Percentiles rank a stretch among this genome's conserved stretches.
Evolutionary conservation across 805 yeast genomes (phyloP).

Genomic region (Candida jianshihensis): DNA sequence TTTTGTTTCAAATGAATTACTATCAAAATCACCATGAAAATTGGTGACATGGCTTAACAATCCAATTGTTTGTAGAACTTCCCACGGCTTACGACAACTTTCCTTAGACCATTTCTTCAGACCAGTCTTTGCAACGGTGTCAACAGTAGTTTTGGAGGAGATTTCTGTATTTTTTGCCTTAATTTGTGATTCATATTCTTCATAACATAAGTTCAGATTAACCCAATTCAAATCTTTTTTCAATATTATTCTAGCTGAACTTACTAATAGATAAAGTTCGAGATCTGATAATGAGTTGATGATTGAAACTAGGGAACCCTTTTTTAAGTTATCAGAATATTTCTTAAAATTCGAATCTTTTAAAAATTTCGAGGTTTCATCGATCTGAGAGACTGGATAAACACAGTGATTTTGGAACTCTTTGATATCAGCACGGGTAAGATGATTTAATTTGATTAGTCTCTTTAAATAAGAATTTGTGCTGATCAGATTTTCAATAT

Average conservation of each 20-base stretch:
- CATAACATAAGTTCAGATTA: conserved; percentile 70
- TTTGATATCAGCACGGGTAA: conserved; percentile 52
- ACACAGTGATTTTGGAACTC: conserved; percentile 39
- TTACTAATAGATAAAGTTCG: conserved; percentile 64
- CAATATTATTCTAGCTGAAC: conserved; percentile 65
- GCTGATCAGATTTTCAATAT: conserved; percentile 24
- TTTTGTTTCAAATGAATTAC: conserved; percentile 16
- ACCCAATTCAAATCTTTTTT: conserved; percentile 52
- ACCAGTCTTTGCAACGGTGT: conserved; percentile 25
- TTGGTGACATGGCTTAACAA: conserved; percentile 8
- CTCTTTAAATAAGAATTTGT: conserved; percentile 28
- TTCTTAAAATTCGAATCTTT: conserved; percentile 17
- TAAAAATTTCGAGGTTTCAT: conserved; percentile 21
- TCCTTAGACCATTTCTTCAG: conserved; percentile 54
- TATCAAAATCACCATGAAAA: conserved; percentile 10
- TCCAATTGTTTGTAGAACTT: conserved; percentile 34
- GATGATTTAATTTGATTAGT: conserved; percentile 39
- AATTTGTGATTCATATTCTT: conserved; percentile 61
- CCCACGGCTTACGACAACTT: conserved; percentile 70
- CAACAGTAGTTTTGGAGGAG: conserved; percentile 19
- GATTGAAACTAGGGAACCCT: conserved; percentile 18
- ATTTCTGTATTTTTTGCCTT: conserved; percentile 34
- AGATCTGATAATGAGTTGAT: conserved; percentile 51
- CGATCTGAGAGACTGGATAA: conserved; percentile 33
- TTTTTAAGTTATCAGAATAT: conserved; percentile 23